These are phyloP conservation scores for Leavenworthia alabamica DNA, from an alignment of 345 rosid species.

Conservation along the genomic window DNA sequence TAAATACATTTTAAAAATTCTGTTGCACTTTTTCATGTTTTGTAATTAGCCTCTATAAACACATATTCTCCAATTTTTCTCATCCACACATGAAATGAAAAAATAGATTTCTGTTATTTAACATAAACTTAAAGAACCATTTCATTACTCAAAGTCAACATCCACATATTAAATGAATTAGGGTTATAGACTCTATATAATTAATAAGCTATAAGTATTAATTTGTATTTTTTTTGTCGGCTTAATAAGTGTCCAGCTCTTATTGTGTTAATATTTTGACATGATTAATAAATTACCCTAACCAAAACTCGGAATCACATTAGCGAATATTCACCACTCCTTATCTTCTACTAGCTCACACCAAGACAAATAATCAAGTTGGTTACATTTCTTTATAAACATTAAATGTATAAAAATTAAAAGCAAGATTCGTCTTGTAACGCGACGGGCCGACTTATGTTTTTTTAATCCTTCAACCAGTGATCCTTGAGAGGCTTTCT, in stretches of 20 bases:
- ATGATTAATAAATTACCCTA: not conserved
- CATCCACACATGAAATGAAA: not conserved
- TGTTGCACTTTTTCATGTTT: no score
- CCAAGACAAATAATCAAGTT: constrained; percentile 18
- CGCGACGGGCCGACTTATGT: constrained; percentile 81
- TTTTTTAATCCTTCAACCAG: not conserved
- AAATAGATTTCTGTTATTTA: not conserved
- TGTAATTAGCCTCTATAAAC: no score
- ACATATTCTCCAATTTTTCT: no score
- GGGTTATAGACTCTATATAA: not conserved
- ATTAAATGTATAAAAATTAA: not conserved
- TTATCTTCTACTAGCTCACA: constrained; percentile 14
- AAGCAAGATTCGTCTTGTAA: constrained; percentile 53
- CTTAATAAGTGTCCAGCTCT: not conserved
- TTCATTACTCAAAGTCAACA: not conserved
- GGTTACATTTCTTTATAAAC: constrained; percentile 7
- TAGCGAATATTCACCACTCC: constrained; percentile 33
- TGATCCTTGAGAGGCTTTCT: constrained; percentile 13
- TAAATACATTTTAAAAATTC: no score
- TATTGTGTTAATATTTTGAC: not conserved
- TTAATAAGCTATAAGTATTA: not conserved
- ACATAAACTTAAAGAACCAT: not conserved
- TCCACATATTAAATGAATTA: not conserved
- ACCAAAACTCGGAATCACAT: constrained; percentile 10
- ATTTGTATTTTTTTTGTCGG: not conserved